phyloP scores from a whole-genome alignment of 768 basidiomycete species.

The Dioszegia hungarica region DNA sequence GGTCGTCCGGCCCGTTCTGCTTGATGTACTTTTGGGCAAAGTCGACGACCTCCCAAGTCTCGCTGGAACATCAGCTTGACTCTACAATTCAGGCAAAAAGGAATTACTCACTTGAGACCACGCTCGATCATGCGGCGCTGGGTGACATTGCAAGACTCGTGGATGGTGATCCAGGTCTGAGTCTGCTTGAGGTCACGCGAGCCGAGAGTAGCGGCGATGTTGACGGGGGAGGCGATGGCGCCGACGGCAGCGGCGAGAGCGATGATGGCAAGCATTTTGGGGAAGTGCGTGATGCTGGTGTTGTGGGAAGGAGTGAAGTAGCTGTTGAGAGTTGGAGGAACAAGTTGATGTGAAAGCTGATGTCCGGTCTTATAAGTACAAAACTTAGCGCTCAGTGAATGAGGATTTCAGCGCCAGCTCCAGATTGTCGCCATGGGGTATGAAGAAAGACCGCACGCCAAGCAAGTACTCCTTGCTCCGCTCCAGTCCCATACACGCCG shows the following conservation, averaged over 20 bases:
- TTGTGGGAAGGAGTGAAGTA: not conserved
- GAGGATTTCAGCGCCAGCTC: not conserved
- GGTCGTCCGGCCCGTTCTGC: constrained; percentile 37
- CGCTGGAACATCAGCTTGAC: constrained; percentile 20
- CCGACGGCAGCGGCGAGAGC: constrained; percentile 21
- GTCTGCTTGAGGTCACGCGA: constrained; percentile 20
- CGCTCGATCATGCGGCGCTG: constrained; percentile 32
- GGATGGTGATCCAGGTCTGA: constrained; percentile 28
- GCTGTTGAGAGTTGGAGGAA: not conserved
- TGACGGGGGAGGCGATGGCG: constrained; percentile 19
- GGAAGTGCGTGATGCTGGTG: not conserved
- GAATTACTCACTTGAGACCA: constrained; percentile 25
- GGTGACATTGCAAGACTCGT: constrained; percentile 38
- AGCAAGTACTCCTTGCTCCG: not conserved
- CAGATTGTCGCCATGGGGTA: no score
- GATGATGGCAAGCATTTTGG: constrained; percentile 24
- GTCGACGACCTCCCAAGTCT: constrained; percentile 28
- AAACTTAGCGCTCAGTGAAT: no score
- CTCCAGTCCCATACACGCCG: no score
- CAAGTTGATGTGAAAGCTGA: not conserved
- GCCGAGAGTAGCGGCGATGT: constrained; percentile 8
- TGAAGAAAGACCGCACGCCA: not conserved
- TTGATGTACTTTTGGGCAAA: constrained; percentile 32
- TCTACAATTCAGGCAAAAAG: no score
- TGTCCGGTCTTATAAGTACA: no score